These are phyloP conservation scores for Rhizopogon sp. DNA, from an alignment of 768 basidiomycete species.

Conservation along the genomic window DNA sequence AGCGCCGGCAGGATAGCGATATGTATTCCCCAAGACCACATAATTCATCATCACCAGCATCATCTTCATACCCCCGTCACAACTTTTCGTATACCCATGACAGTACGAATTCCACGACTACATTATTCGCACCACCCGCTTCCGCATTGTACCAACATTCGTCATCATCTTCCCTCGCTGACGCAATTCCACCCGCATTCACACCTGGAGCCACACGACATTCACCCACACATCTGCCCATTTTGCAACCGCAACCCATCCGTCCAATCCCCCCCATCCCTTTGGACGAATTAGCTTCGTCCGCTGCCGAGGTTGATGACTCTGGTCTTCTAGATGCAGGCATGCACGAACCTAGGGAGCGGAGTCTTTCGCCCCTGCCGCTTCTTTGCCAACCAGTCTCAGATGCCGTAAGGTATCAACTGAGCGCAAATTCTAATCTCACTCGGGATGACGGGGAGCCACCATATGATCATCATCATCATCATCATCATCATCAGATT, in stretches of 20 bases:
- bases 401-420: conserved; percentile 25
- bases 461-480: background rate
- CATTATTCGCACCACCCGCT: conserved; percentile 16
- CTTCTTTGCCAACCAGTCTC: conserved; percentile 30
- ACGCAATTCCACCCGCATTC: conserved; percentile 15
- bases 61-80: conserved; percentile 12
- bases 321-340: background rate
- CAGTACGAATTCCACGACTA: conserved; percentile 12
- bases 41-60: conserved; percentile 4
- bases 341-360: conserved; percentile 3
- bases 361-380: conserved; percentile 23
- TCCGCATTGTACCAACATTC: conserved; percentile 16
- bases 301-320: conserved; percentile 12
- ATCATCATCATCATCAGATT: background rate
- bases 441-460: background rate
- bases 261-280: conserved; percentile 30
- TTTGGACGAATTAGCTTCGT: conserved; percentile 20
- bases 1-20: conserved; percentile 13
- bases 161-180: conserved; percentile 21
- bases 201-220: conserved; percentile 12
- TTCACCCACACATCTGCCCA: conserved; percentile 17
- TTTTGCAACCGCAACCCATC: conserved; percentile 28
- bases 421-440: conserved; percentile 6
- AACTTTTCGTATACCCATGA: conserved; percentile 20
- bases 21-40: conserved; percentile 9